Conservation (phyloP, 2,329 filamentous ascomycete genomes). For the Cercospora brassicicola region DNA sequence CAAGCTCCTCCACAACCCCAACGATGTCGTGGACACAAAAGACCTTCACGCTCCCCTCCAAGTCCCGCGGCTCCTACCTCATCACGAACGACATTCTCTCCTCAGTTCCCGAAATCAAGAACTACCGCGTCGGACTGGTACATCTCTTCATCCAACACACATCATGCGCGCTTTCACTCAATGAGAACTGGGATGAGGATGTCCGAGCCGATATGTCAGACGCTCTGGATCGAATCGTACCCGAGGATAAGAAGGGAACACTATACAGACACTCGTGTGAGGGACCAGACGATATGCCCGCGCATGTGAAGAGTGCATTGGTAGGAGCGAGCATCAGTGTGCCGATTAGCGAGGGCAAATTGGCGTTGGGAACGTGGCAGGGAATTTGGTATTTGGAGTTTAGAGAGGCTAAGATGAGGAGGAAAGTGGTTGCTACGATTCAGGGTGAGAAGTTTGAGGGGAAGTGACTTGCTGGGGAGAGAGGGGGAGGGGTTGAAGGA, state of each 20-base stretch:
- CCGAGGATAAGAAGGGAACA: constrained; percentile 62
- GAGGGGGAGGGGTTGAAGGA: background rate
- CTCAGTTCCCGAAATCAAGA: constrained; percentile 73
- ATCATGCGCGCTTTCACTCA: constrained; percentile 82
- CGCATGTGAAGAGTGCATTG: constrained; percentile 88
- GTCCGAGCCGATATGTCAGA: constrained; percentile 90
- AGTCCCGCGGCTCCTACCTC: constrained; percentile 81
- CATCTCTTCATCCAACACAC: constrained; percentile 96
- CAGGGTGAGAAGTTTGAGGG: constrained; percentile 68
- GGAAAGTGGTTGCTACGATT: constrained; percentile 87
- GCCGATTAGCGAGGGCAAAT: constrained; percentile 80
- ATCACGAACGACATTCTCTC: constrained; percentile 73
- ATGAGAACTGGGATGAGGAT: constrained; percentile 86
- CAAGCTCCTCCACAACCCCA: constrained; percentile 22
- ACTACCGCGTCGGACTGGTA: constrained; percentile 82
- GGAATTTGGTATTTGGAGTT: constrained; percentile 96
- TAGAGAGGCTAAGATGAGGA: constrained; percentile 69
- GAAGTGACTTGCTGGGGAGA: constrained; percentile 28
- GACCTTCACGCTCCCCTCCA: constrained; percentile 73
- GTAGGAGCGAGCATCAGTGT: constrained; percentile 87
- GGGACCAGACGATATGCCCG: constrained; percentile 93
- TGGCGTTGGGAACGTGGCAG: constrained; percentile 76
- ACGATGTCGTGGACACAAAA: constrained; percentile 76
- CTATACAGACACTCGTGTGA: constrained; percentile 86
- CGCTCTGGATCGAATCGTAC: constrained; percentile 85